phyloP scores from a whole-genome alignment of 2,329 filamentous ascomycete genomes.

The Eutypa lata region DNA sequence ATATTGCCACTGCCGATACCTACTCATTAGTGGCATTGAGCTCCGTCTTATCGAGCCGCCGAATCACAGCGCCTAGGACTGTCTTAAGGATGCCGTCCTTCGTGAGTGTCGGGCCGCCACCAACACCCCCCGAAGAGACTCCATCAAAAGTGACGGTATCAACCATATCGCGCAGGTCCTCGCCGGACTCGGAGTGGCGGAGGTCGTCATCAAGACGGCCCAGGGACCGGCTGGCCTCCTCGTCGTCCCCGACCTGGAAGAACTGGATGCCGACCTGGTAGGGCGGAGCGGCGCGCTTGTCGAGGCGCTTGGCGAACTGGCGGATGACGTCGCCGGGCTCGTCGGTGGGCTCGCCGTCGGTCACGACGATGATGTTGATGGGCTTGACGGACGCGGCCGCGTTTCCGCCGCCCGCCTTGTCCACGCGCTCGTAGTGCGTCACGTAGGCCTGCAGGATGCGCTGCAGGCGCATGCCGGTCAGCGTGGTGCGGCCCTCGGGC shows the following conservation, averaged over 20 bases:
- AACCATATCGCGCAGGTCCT: constrained; percentile 75
- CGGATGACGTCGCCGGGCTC: constrained; percentile 72
- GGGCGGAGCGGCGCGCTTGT: constrained; percentile 63
- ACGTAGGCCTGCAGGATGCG: constrained; percentile 72
- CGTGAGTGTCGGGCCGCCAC: constrained; percentile 45
- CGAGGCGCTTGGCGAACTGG: constrained; percentile 63
- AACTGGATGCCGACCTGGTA: constrained; percentile 90
- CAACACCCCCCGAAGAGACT: constrained; percentile 40
- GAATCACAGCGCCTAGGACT: constrained; percentile 57
- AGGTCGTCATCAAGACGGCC: constrained; percentile 72
- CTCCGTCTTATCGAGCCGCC: neutral
- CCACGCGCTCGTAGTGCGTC: constrained; percentile 41
- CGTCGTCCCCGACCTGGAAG: constrained; percentile 81
- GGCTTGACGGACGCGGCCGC: constrained; percentile 62
- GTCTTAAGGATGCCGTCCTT: constrained; percentile 73
- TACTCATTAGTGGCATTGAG: neutral
- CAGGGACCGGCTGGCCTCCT: constrained; percentile 60
- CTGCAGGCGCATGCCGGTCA: constrained; percentile 67
- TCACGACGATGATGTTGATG: constrained; percentile 86
- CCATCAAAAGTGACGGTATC: constrained; percentile 76
- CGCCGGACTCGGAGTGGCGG: constrained; percentile 45
- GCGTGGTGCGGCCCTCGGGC: constrained; percentile 54
- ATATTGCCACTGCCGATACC: too few relatives aligned
- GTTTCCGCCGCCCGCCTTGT: constrained; percentile 28
- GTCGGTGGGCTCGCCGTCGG: constrained; percentile 77